Conservation (phyloP, 306 rosid genomes). For the Cucumis melo region DNA sequence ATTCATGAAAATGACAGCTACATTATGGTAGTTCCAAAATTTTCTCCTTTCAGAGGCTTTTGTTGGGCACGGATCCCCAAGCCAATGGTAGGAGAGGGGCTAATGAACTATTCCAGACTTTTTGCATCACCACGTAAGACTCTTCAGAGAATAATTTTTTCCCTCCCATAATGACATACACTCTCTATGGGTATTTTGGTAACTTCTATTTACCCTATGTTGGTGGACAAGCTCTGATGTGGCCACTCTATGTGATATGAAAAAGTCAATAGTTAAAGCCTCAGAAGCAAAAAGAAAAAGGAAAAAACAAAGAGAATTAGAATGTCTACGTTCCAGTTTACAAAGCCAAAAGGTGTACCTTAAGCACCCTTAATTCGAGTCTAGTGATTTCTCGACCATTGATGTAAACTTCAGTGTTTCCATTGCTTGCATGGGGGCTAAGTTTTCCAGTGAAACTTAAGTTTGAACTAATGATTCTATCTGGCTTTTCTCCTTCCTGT, state of each 20-base stretch:
- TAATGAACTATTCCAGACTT: not conserved
- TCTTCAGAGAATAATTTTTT: not conserved
- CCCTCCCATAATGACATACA: not conserved
- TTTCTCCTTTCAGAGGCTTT: not conserved
- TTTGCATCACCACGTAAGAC: not conserved
- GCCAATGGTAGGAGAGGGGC: not conserved
- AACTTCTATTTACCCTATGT: no score
- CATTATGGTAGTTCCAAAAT: not conserved
- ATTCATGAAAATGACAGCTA: not conserved
- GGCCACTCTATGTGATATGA: not conserved
- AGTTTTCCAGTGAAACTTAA: constrained; percentile 80
- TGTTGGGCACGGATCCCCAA: not conserved
- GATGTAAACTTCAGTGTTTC: constrained; percentile 86
- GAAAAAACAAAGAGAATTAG: not conserved
- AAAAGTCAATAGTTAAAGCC: constrained; percentile 7
- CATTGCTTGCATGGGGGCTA: constrained; percentile 64
- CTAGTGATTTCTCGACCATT: constrained; percentile 95
- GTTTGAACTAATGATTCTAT: constrained; percentile 83
- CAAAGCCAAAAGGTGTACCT: constrained; percentile 33
- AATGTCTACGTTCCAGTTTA: not conserved
- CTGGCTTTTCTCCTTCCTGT: constrained; percentile 95
- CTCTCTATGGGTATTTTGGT: not conserved
- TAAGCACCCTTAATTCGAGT: constrained; percentile 86
- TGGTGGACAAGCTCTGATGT: not conserved
- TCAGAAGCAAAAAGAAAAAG: not conserved